phyloP scores from a whole-genome alignment of 352 stramenopile genomes.

The Pythium brachiatum region DNA sequence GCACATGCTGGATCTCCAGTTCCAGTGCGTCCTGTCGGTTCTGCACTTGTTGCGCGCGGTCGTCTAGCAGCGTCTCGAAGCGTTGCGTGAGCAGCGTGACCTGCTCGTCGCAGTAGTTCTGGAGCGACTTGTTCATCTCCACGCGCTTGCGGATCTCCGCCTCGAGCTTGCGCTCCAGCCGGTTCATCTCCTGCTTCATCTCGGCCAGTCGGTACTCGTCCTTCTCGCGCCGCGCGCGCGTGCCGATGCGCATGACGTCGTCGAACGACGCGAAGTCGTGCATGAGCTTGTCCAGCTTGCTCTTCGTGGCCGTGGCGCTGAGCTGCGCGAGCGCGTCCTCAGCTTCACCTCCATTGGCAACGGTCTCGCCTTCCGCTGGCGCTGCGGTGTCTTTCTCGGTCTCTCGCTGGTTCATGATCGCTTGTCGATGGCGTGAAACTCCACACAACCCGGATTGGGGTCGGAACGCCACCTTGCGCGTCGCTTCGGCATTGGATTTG shows the following conservation, averaged over 20 bases:
- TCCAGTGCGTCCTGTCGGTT: constrained; percentile 66
- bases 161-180: constrained; percentile 89
- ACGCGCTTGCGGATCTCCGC: constrained; percentile 93
- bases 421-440: neutral
- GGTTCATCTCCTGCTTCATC: constrained; percentile 90
- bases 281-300: constrained; percentile 85
- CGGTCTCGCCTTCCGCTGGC: neutral
- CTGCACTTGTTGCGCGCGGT: constrained; percentile 74
- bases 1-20: constrained; percentile 78
- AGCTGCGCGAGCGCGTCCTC: constrained; percentile 35
- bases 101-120: constrained; percentile 89
- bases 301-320: constrained; percentile 70
- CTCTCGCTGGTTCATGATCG: constrained; percentile 29
- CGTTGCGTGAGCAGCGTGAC: constrained; percentile 78
- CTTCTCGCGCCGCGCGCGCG: constrained; percentile 84
- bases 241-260: constrained; percentile 85
- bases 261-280: constrained; percentile 84
- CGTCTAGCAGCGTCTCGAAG: constrained; percentile 79
- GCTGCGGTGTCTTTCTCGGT: neutral
- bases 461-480: neutral
- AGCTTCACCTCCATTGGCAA: neutral
- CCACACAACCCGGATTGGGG: neutral
- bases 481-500: constrained; percentile 20
- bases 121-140: constrained; percentile 92
- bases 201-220: constrained; percentile 92